Evolutionary conservation across 148 eudicot species (phyloP).

Genomic region (Amaranthus hypochondriacus): DNA sequence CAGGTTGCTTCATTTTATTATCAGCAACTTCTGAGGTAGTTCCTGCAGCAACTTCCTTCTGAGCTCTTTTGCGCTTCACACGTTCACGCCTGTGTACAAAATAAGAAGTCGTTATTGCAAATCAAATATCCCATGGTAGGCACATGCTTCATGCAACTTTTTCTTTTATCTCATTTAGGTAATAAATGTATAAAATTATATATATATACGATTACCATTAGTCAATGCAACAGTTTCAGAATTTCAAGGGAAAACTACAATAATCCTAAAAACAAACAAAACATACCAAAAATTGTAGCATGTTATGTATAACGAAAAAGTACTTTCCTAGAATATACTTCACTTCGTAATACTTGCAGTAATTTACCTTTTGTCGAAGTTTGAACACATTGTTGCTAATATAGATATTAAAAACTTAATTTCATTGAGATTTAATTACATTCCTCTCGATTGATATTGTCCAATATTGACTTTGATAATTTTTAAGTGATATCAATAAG

Average conservation of each 20-base stretch:
- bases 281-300: neutral
- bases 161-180: neutral
- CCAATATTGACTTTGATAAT: too few relatives aligned
- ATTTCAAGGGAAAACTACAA: neutral
- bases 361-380: too few relatives aligned
- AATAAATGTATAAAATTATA: neutral
- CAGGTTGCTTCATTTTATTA: conserved; percentile 49
- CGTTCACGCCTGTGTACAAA: conserved; percentile 70
- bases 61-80: conserved; percentile 86
- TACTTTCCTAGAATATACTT: neutral
- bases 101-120: neutral
- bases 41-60: conserved; percentile 40
- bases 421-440: too few relatives aligned
- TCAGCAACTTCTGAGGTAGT: conserved; percentile 26
- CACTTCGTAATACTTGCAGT: too few relatives aligned
- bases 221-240: neutral
- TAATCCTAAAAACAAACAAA: neutral
- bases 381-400: too few relatives aligned
- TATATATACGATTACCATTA: neutral
- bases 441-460: too few relatives aligned
- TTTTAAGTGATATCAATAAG: neutral
- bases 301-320: neutral
- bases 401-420: too few relatives aligned
- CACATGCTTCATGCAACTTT: neutral
- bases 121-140: neutral